These are phyloP conservation scores for Parascedosporium putredinis DNA, from an alignment of 2,329 filamentous ascomycete species.

Conservation along the genomic window DNA sequence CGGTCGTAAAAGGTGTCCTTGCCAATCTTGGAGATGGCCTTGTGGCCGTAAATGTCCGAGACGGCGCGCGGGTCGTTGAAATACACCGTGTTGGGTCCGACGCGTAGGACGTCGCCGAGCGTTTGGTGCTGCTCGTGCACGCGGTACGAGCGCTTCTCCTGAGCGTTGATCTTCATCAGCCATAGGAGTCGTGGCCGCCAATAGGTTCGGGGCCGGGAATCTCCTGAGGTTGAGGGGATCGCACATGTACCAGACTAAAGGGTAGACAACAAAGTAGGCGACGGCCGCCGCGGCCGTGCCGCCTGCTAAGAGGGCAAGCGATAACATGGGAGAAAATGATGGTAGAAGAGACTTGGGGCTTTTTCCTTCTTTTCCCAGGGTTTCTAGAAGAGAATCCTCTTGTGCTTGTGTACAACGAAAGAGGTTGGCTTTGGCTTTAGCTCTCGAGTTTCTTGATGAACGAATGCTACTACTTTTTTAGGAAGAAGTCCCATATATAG, in stretches of 20 bases:
- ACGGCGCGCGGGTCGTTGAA: neutral
- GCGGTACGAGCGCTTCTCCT: neutral
- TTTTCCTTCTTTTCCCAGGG: too few relatives aligned
- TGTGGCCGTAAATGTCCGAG: neutral
- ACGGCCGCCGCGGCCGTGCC: neutral
- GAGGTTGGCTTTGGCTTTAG: too few relatives aligned
- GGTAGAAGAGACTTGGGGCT: neutral
- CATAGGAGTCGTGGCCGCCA: neutral
- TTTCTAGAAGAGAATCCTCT: too few relatives aligned
- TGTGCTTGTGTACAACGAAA: too few relatives aligned
- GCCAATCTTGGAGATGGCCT: neutral
- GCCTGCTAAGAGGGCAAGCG: neutral
- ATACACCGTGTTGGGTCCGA: neutral
- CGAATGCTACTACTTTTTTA: too few relatives aligned
- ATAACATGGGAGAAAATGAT: neutral
- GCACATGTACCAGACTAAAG: conserved; percentile 4
- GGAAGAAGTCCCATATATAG: neutral
- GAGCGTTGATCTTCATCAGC: neutral
- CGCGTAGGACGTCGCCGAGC: neutral
- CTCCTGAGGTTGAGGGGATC: neutral
- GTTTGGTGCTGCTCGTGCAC: neutral
- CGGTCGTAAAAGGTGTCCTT: neutral
- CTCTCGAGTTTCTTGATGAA: too few relatives aligned
- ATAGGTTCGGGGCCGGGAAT: neutral
- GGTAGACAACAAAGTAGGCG: conserved; percentile 7